These are phyloP conservation scores for Trichoderma sp. DNA, from an alignment of 2,329 filamentous ascomycete genomes.

Conservation along the genomic window DNA sequence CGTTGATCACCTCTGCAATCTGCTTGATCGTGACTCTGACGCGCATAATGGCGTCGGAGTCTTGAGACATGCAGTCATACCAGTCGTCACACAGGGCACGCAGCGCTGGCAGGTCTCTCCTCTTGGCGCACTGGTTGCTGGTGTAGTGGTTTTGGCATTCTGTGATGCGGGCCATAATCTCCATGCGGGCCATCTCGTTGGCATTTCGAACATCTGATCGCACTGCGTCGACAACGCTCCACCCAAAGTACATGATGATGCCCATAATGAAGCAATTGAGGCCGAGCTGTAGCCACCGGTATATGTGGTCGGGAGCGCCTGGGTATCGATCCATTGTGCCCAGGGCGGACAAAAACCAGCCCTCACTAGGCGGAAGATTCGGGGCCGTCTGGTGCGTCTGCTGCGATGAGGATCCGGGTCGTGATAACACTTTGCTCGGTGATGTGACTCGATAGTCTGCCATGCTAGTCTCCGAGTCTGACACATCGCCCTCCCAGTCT, in stretches of 20 bases:
- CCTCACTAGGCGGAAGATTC: background rate
- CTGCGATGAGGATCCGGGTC: slow-evolving; percentile 26
- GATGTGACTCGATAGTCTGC: slow-evolving; percentile 8
- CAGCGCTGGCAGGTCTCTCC: slow-evolving; percentile 66
- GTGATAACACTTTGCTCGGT: background rate
- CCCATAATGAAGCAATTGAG: slow-evolving; percentile 63
- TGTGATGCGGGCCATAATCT: slow-evolving; percentile 70
- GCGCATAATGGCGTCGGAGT: slow-evolving; percentile 73
- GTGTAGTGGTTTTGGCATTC: slow-evolving; percentile 71
- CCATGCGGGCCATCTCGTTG: slow-evolving; percentile 64
- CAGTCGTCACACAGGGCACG: slow-evolving; percentile 72
- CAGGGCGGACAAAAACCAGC: slow-evolving; percentile 45
- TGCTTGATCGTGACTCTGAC: slow-evolving; percentile 82
- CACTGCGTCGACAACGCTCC: slow-evolving; percentile 67
- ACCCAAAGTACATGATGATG: slow-evolving; percentile 63
- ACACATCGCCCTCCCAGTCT: slow-evolving; percentile 47
- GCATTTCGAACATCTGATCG: slow-evolving; percentile 73
- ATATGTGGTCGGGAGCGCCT: slow-evolving; percentile 57
- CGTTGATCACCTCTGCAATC: slow-evolving; percentile 89
- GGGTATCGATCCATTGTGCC: slow-evolving; percentile 56
- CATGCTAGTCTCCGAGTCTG: slow-evolving; percentile 46
- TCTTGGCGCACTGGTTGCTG: slow-evolving; percentile 69
- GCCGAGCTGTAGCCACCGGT: slow-evolving; percentile 57
- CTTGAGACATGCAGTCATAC: slow-evolving; percentile 83
- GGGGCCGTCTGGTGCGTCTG: slow-evolving; percentile 24